Percentiles rank a stretch among this genome's conserved stretches.
Conservation (phyloP, 140 eudicot genomes). For the Erigeron philadelphicus region DNA sequence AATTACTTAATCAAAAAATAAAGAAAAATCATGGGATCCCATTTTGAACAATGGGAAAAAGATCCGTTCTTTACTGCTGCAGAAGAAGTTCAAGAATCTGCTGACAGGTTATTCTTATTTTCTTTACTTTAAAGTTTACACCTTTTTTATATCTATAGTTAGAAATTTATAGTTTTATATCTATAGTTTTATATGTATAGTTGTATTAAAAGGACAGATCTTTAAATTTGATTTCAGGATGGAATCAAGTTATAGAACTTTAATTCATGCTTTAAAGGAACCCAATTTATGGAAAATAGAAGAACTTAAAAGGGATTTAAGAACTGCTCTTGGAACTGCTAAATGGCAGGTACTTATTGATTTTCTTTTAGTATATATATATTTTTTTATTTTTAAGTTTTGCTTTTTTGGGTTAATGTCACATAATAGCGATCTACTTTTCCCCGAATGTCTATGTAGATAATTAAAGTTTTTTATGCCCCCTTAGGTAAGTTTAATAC, state of each 20-base stretch:
- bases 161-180: background rate
- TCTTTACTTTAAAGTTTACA: background rate
- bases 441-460: too few species aligned
- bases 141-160: background rate
- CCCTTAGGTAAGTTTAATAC: too few species aligned
- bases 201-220: background rate
- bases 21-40: conserved; percentile 38
- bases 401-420: too few species aligned
- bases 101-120: conserved; percentile 53
- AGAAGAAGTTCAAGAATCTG: conserved; percentile 93
- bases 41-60: conserved; percentile 87
- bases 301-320: conserved; percentile 68
- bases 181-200: background rate
- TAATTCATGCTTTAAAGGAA: conserved; percentile 65
- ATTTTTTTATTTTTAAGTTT: too few species aligned
- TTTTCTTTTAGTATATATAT: background rate
- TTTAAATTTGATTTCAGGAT: conserved; percentile 39
- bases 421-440: too few species aligned
- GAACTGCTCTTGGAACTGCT: conserved; percentile 72
- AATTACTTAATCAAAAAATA: background rate
- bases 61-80: conserved; percentile 94
- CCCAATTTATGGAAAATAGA: conserved; percentile 55
- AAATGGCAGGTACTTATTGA: conserved; percentile 77
- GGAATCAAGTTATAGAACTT: conserved; percentile 88
- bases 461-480: too few species aligned